Evolutionary conservation across 345 rosid genomes (phyloP), one percentile per base, ranked within the genome.

Genomic region (Salix arbutifolia): DNA sequence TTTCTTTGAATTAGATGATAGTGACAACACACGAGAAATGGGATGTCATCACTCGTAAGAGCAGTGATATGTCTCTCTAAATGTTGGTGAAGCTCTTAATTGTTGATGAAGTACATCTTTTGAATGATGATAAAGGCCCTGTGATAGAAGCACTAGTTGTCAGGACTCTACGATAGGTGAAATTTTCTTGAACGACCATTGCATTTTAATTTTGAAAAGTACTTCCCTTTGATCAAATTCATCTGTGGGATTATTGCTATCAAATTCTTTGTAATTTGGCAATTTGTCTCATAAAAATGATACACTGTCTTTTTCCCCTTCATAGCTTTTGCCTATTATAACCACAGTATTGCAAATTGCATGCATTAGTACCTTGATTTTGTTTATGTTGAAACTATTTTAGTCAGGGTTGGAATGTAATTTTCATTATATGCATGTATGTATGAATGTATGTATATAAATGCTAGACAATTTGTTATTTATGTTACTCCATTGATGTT

Each of bases 31-130:
- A 97, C 64, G 99, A 95, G 89, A 95, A 95, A 85, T 95, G 99
- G 99, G 99, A 95, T 91, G 99, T 95, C 77, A 95, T 95, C 85
- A 93, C 99, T 75, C 97, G 99, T 80, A 95, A 95, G 84, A 95
- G 97, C 89, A 95, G 99, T 71, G 99, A 95, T 80, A 95, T 95
- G 99, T 87, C 99, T 44, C 90, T 95, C 80, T 95, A 97, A 80
- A 89, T 93, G 97, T 88, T 95, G 74, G 97, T 95, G 83, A 95
- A 95, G 85, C 97, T 95, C 83, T 87, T 95, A 80, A 95, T 95
- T 74, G 93, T 95, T 76, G 99, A 95, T 80, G 99, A 95, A 86
- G 99, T 95, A 71, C 99, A 95, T 87, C 99, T 95, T 79, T 81
- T 95, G 84, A 95, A 95, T 84, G 99, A 95, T 90, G 99, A 95